These are phyloP conservation scores for Alectoria sarmentosa DNA, from an alignment of 495 filamentous ascomycete genomes.

Conservation along the genomic window DNA sequence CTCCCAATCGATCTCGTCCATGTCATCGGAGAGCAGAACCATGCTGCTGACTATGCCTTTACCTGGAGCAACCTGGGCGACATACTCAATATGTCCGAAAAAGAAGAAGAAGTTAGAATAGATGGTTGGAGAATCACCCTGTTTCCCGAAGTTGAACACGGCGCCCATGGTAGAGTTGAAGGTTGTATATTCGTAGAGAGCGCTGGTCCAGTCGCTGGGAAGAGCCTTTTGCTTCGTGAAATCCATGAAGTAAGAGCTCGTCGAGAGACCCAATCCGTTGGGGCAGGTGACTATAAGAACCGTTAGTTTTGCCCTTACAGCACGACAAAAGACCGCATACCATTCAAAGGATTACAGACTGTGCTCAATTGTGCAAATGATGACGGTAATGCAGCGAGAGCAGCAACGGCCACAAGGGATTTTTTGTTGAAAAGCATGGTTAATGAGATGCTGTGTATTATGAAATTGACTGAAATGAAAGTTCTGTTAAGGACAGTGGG, in stretches of 20 bases:
- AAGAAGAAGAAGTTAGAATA: conserved; percentile 69
- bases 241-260: conserved; percentile 50
- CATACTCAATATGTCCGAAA: conserved; percentile 64
- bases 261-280: conserved; percentile 43
- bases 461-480: background rate
- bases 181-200: conserved; percentile 16
- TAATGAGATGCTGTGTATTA: background rate
- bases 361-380: conserved; percentile 42
- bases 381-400: conserved; percentile 27
- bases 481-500: conserved; percentile 1
- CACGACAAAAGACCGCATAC: conserved; percentile 7
- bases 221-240: conserved; percentile 52
- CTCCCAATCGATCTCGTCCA: conserved; percentile 97
- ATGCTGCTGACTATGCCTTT: conserved; percentile 71
- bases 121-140: conserved; percentile 68
- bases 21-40: conserved; percentile 78
- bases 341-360: conserved; percentile 23
- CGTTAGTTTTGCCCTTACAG: background rate
- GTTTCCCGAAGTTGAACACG: conserved; percentile 63
- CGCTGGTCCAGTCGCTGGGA: conserved; percentile 53
- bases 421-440: conserved; percentile 6
- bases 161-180: conserved; percentile 51
- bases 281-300: conserved; percentile 18
- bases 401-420: background rate
- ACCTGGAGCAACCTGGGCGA: conserved; percentile 65